Base-by-base conservation (phyloP, 1,284 basidiomycete genomes). In the Ustilago curta region DNA sequence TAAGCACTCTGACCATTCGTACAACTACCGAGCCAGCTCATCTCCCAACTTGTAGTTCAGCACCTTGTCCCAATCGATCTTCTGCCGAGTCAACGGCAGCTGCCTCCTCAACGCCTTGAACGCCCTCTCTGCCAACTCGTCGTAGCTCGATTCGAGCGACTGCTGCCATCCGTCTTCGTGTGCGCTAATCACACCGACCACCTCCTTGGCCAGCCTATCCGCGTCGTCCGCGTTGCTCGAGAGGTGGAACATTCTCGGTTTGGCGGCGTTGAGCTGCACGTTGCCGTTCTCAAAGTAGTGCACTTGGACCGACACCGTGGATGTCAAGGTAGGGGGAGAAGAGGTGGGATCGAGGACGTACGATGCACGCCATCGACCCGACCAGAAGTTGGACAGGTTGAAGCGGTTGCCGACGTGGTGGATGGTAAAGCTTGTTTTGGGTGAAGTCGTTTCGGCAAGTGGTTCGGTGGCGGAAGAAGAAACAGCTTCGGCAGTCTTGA, bases 201-300 rank as follows among this genome's bases (percentile, higher is more conserved):
- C 43, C 6, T 69, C 58, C 42, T 67, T 70, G 1, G 76, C 76
- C 19, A 59, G 18, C 21, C 35, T 25, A 3, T 61, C 43, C 19
- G 57, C 18, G 19, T 59, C 42, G 3, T 50, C 35, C 19, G 42
- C 56, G 19, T 21, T 12, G 18, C 56, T 16, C 7, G 78, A 64
- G 6, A 81, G 60, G 8, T 63, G 27, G 55, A 73, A 62, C 7
- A 57, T 59, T 7, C 59, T 52, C 14, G 68, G 58, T 21, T 63
- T 66, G 9, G 61, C 45, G 4, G 74, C 65, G 43, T 81, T 70
- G 27, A 84, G 66, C 50, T 84, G 83, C 1, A 84, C 83, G 40
- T 84, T 84, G 23, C 83, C 83, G 48, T 84, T 81, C 53, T 84
- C 83, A 63, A 81, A 84, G 70, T 84, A 84, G 72, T 84, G 83